A percentile compares a stretch with the other conserved stretches of the same genome.
These are phyloP conservation scores for Sarcodon aspratus DNA, from an alignment of 768 basidiomycete genomes.

Conservation along the genomic window DNA sequence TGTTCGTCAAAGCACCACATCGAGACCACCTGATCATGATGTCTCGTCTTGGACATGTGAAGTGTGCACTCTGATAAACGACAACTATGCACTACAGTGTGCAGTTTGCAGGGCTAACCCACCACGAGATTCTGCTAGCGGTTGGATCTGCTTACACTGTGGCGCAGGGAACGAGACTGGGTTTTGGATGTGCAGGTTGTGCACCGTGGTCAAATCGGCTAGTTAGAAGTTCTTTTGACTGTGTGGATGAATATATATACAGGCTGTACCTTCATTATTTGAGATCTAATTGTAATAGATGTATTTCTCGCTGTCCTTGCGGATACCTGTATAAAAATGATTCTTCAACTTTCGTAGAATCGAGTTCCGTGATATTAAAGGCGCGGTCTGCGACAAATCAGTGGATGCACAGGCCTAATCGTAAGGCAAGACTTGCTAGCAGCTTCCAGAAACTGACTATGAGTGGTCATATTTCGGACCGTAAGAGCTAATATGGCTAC, in stretches of 20 bases:
- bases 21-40: background rate
- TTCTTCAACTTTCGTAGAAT: background rate
- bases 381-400: background rate
- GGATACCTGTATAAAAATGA: background rate
- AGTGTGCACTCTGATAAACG: constrained; percentile 61
- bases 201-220: constrained; percentile 51
- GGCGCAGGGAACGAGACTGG: constrained; percentile 49
- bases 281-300: background rate
- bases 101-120: constrained; percentile 40
- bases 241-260: too few species aligned
- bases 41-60: constrained; percentile 21
- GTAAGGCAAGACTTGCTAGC: constrained; percentile 7
- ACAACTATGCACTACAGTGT: constrained; percentile 36
- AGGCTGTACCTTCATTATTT: background rate
- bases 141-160: constrained; percentile 52
- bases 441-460: constrained; percentile 26
- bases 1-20: constrained; percentile 1
- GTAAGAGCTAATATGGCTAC: constrained; percentile 37
- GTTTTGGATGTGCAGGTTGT: constrained; percentile 67
- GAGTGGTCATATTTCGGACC: constrained; percentile 44
- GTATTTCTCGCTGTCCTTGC: background rate
- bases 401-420: background rate
- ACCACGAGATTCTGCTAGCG: constrained; percentile 13
- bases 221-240: constrained; percentile 5
- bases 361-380: background rate